Base-by-base conservation (phyloP, 2,329 filamentous ascomycete species). In the Alternaria conjuncta region DNA sequence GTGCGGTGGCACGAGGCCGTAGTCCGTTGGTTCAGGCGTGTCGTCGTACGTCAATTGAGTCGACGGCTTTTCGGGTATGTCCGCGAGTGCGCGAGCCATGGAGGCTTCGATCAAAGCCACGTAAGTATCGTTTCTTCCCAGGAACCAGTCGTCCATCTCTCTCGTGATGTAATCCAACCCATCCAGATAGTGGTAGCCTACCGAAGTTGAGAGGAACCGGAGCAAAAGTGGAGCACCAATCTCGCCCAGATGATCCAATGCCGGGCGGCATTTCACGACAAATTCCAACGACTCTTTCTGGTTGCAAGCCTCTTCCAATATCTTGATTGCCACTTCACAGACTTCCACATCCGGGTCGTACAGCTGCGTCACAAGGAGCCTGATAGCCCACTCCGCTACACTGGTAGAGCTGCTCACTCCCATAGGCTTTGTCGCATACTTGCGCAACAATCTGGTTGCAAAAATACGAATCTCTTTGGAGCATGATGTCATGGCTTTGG, bases 131-230 rank as follows among this genome's bases (percentile, higher is more conserved):
- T 99, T 99, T 47, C 96, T 90, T 13, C 96, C 96, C 18, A 99
- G 85, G 76, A 98, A 99, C 96, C 96, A 99, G 81, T 99, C 96
- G 71, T 99, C 96, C 96, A 99, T 99, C 79, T 99, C 96, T 77
- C 97, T 96, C 65, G 94, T 97, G 79, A 99, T 99, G 78, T 99
- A 99, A 82, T 99, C 96, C 46, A 99, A 85, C 0, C 94, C 96
- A 76, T 98, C 94, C 6, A 99, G 86, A 79, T 99, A 99, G 79
- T 98, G 94, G 76, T 99, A 99, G 54, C 96, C 96, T 61, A 97
- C 95, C 3, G 94, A 97, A 0, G 95, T 98, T 0, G 94, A 97
- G 57, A 99, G 81, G 80, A 99, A 99, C 44, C 96, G 91, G 55
- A 99, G 84, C 5, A 99, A 86, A 21, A 99, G 84, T 1, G 96